Percentiles rank a stretch among this genome's conserved stretches.
These are phyloP conservation scores for Crithidia brevicula DNA, from an alignment of 208 protist species.

Conservation along the genomic window DNA sequence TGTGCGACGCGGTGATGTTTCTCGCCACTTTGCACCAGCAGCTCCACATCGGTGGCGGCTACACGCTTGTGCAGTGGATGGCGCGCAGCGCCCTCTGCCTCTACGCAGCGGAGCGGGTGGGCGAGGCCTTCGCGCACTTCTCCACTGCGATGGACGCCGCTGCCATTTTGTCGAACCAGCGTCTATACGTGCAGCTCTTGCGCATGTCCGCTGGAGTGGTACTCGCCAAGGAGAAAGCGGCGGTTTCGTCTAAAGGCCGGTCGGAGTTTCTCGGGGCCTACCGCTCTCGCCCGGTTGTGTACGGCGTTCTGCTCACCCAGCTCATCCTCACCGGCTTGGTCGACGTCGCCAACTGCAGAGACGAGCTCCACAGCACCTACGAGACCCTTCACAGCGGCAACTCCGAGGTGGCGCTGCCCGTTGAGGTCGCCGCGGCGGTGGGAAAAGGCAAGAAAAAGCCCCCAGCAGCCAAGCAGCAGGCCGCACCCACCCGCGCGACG, in stretches of 20 bases:
- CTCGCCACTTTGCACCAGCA: slow-evolving; percentile 70
- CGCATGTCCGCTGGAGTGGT: slow-evolving; percentile 41
- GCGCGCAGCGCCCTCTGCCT: slow-evolving; percentile 70
- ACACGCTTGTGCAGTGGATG: slow-evolving; percentile 77
- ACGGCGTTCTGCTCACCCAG: slow-evolving; percentile 48
- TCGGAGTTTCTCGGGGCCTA: slow-evolving; percentile 26
- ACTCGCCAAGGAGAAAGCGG: slow-evolving; percentile 24
- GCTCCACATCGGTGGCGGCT: slow-evolving; percentile 63
- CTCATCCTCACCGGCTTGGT: slow-evolving; percentile 35
- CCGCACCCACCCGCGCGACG: slow-evolving; percentile 11
- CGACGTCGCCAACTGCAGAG: slow-evolving; percentile 23
- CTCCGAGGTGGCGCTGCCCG: slow-evolving; percentile 12
- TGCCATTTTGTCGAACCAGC: slow-evolving; percentile 50
- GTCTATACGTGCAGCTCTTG: slow-evolving; percentile 76
- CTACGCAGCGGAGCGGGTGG: slow-evolving; percentile 45
- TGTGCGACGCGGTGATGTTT: slow-evolving; percentile 73
- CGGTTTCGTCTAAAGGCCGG: slow-evolving; percentile 16
- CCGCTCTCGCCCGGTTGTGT: slow-evolving; percentile 26
- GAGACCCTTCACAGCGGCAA: slow-evolving; percentile 23
- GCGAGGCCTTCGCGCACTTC: slow-evolving; percentile 56
- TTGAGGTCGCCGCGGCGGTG: slow-evolving; percentile 4
- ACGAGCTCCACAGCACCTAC: slow-evolving; percentile 41
- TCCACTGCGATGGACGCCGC: slow-evolving; percentile 51
- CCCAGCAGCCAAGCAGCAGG: slow-evolving; percentile 19
- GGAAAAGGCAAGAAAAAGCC: slow-evolving; percentile 23